These are phyloP conservation scores for Tarenaya hassleriana DNA, from an alignment of 345 rosid genomes.

Conservation along the genomic window DNA sequence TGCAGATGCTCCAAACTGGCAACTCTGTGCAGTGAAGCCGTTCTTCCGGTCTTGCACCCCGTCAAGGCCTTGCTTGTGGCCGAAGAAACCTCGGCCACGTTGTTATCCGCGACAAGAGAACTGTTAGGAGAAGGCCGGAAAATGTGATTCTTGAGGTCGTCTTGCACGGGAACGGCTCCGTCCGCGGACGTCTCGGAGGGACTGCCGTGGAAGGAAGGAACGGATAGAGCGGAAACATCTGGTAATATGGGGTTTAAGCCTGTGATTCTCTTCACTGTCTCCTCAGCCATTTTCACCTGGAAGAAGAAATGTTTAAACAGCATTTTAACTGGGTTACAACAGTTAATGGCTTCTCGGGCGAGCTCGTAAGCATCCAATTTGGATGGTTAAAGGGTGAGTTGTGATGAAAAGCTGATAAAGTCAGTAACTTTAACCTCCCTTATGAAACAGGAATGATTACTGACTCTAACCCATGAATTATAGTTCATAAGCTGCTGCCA, in stretches of 20 bases:
- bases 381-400: too few species aligned
- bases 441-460: neutral
- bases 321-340: neutral
- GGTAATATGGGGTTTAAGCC: slow-evolving; percentile 52
- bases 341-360: too few species aligned
- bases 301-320: slow-evolving; percentile 3
- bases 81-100: slow-evolving; percentile 20
- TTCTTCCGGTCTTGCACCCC: slow-evolving; percentile 51
- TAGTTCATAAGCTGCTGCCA: too few species aligned
- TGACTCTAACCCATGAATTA: slow-evolving; percentile 9
- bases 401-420: too few species aligned
- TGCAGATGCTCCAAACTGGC: slow-evolving; percentile 92
- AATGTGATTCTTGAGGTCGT: slow-evolving; percentile 34
- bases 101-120: slow-evolving; percentile 28
- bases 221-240: slow-evolving; percentile 37
- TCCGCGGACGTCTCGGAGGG: slow-evolving; percentile 49
- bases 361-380: too few species aligned
- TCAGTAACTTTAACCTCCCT: too few species aligned
- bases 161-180: slow-evolving; percentile 44
- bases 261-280: slow-evolving; percentile 70
- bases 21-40: slow-evolving; percentile 73
- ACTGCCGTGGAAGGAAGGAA: slow-evolving; percentile 40
- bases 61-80: slow-evolving; percentile 21
- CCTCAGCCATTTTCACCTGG: slow-evolving; percentile 97
- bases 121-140: slow-evolving; percentile 29